Base-by-base conservation (phyloP, 768 basidiomycete genomes). In the Clavaria fumosa region DNA sequence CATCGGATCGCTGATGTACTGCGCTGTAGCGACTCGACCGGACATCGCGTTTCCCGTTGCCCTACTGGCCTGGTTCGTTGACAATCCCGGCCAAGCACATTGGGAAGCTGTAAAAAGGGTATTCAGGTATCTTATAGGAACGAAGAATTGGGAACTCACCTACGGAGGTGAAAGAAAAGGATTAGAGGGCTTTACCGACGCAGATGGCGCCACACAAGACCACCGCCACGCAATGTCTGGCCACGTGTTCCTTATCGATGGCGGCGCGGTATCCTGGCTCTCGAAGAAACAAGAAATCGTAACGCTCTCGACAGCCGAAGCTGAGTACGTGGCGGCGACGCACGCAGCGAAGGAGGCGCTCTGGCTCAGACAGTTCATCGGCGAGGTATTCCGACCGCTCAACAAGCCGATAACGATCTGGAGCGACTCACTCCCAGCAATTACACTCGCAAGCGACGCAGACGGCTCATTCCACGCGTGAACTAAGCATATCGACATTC, bases 21-120 rank as follows among this genome's bases (percentile, higher is more conserved):
- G 47, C 0, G 43, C 55, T 0, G 41, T 59, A 15, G 47, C 47
- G 15, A 61, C 59, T 1, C 43, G 45, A 4, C 62, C 60, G 1
- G 57, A 63, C 30, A 60, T 62, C 15, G 37, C 50, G 0, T 59
- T 48, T 31, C 43, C 61, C 1, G 47, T 61, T 12, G 43, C 53
- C 31, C 38, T 44, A 0, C 47, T 66, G 4, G 47, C 54, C 0
- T 53, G 49, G 2, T 66, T 58, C 50, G 35, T 47, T 7, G 35
- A 47, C 3, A 58, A 59, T 37, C 62, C 58, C 1, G 47, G 50
- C 2, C 11, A 17, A 0, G 38, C 31, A 0, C 66, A 70, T 41
- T 67, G 60, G 59, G 43, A 53, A 3, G 63, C 60, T 4, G 56
- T 58, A 3, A 59, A 59, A 36, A 52, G 52, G 23, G 43, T 65